Base-by-base conservation (phyloP, 352 stramenopile species). In the Phytophthora fragariaefolia region DNA sequence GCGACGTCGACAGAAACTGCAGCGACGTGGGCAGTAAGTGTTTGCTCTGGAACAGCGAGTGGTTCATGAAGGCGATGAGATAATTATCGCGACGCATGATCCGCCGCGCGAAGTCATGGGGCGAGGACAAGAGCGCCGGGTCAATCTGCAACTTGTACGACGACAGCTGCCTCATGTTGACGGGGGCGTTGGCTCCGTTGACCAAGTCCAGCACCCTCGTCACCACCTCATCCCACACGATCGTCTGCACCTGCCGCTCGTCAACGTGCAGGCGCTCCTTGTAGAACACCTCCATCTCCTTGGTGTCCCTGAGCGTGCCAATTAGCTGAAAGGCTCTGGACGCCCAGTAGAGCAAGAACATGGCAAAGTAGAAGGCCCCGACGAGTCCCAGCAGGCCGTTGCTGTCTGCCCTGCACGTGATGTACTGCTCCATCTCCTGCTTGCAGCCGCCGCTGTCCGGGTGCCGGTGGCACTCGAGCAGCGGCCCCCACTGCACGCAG, bases 11-110 rank as follows among this genome's bases (percentile, higher is more conserved):
- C 12, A 89, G 67, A 66, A 91, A 89, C 55, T 96, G 75, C 62
- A 97, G 55, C 43, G 61, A 75, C 34, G 79, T 54, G 0, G 92
- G 95, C 36, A 98, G 64, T 18, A 93, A 45, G 47, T 85, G 79
- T 23, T 77, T 83, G 17, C 97, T 79, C 73, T 99, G 92, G 42
- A 99, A 91, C 13, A 99, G 74, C 24, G 89, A 77, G 53, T 96
- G 83, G 78, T 99, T 99, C 80, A 99, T 97, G 66, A 98, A 96
- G 10, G 96, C 96, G 58, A 99, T 97, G 17, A 99, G 71, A 74
- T 98, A 99, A 77, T 99, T 99, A 55, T 99, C 97, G 43, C 97
- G 93, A 4, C 97, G 89, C 89, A 99, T 98, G 74, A 99, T 99
- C 47, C 98, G 92, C 58, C 94, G 82, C 1, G 97, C 96, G 63